These are phyloP conservation scores for Ascochyta fabae DNA, from an alignment of 2,329 filamentous ascomycete species.

Conservation along the genomic window DNA sequence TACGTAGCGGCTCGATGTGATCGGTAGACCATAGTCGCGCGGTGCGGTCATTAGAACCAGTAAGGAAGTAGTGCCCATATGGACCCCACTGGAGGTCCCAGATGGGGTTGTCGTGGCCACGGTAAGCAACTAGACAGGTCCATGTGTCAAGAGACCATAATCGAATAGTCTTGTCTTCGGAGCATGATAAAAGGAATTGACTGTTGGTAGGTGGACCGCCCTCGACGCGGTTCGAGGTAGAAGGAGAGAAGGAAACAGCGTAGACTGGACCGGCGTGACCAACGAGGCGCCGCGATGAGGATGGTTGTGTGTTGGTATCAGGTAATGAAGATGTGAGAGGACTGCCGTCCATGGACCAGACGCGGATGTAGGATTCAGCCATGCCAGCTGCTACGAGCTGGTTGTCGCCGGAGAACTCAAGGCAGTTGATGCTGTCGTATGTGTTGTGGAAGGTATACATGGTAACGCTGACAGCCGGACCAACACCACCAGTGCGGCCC, in stretches of 20 bases:
- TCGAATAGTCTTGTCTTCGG: slow-evolving; percentile 84
- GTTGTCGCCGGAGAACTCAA: slow-evolving; percentile 94
- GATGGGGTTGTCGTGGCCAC: slow-evolving; percentile 87
- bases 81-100: slow-evolving; percentile 91
- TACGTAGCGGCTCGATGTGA: slow-evolving; percentile 84
- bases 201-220: slow-evolving; percentile 63
- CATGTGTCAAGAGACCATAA: slow-evolving; percentile 93
- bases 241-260: slow-evolving; percentile 85
- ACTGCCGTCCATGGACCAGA: slow-evolving; percentile 90
- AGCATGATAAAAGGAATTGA: slow-evolving; percentile 84
- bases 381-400: slow-evolving; percentile 87
- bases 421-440: slow-evolving; percentile 86
- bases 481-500: slow-evolving; percentile 79
- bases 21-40: slow-evolving; percentile 92
- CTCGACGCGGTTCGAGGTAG: slow-evolving; percentile 58
- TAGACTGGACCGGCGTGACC: slow-evolving; percentile 92
- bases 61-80: slow-evolving; percentile 93
- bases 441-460: slow-evolving; percentile 99
- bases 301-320: slow-evolving; percentile 60
- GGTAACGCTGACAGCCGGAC: slow-evolving; percentile 83
- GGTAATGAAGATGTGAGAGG: slow-evolving; percentile 71
- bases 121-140: slow-evolving; percentile 93
- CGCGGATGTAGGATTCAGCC: slow-evolving; percentile 90
- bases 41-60: slow-evolving; percentile 86
- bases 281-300: slow-evolving; percentile 77